Evolutionary conservation across 345 rosid species (phyloP), one percentile per base, ranked within the genome.

Genomic region (Populus pruinosa): DNA sequence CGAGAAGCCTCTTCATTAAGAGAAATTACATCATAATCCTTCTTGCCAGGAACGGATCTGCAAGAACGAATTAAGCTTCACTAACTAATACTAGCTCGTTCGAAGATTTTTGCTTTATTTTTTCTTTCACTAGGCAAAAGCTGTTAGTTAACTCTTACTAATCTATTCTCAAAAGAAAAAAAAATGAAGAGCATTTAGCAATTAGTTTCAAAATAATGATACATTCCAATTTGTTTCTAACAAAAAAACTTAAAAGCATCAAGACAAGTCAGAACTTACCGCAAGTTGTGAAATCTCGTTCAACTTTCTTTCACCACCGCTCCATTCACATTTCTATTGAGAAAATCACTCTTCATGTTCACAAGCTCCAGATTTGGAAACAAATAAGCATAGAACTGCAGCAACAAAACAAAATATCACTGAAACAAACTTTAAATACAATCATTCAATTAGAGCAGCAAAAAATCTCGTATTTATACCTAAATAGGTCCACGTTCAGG

Each of bases 271-370:
- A 31, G 67, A 41, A 56, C 73, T 59, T 89, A 94, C 98, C 89
- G 97, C 97, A 44, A 96, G 97, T 80, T 96, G 98, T 44, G 92
- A 84, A 79, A 94, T 94, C 84, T 96, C 99, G 39, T 96, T 96
- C 75, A 95, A 97, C 80, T 96, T 96, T 85, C 87, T 94, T 88
- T 96, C 98, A 75, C 98, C 99, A 18, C 99, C 98, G 75, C 99
- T 89, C 92, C 99, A 86, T 96, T 94, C 44, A 96, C 99, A 85
- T 96, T 96, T 87, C 99, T 87, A 81, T 92, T 90, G 38, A 96
- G 92, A 82, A 92, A 96, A 85, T 93, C 98, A 0, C 82, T 90
- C 87, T 91, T 91, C 97, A 94, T 94, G 83, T 92, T 96, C 87
- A 96, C 89, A 47, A 85, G 86, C 80, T 89, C 90, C 8, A 96